Conservation (phyloP, 78 protist species). For the Bigelowiella natans region DNA sequence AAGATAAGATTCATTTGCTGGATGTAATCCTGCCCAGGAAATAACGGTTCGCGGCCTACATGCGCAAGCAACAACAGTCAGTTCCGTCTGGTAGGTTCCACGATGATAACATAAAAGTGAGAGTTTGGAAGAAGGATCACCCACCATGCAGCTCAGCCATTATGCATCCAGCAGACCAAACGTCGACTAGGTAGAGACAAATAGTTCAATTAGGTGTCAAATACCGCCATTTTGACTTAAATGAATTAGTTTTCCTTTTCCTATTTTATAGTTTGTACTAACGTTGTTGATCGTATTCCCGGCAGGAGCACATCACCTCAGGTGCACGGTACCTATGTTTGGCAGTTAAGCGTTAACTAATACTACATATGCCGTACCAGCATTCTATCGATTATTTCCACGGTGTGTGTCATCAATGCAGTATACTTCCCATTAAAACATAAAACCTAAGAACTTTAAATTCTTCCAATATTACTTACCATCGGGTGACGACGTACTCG, state of each 20-base stretch:
- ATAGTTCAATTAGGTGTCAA: too few species aligned
- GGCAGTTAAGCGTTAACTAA: too few species aligned
- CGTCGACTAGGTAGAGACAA: slow-evolving; percentile 55
- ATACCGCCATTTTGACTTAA: too few species aligned
- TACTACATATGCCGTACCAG: too few species aligned
- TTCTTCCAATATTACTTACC: too few species aligned
- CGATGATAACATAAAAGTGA: not conserved
- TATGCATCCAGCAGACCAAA: slow-evolving; percentile 70
- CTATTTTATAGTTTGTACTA: slow-evolving; percentile 17
- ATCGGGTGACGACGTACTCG: slow-evolving; percentile 45
- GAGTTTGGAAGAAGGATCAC: not conserved
- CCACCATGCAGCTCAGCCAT: slow-evolving; percentile 53
- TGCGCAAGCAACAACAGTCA: too few species aligned
- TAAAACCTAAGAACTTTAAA: too few species aligned
- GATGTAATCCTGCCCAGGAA: slow-evolving; percentile 22
- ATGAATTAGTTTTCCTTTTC: too few species aligned
- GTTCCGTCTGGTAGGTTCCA: too few species aligned
- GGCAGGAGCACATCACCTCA: slow-evolving; percentile 39
- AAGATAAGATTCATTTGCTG: slow-evolving; percentile 22
- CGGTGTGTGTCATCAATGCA: too few species aligned
- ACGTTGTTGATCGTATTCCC: not conserved
- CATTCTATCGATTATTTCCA: too few species aligned
- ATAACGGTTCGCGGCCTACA: not conserved
- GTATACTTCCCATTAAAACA: too few species aligned
- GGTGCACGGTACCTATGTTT: slow-evolving; percentile 76